These are phyloP conservation scores for Acacia confusa DNA, from an alignment of 306 rosid genomes.

Conservation along the genomic window DNA sequence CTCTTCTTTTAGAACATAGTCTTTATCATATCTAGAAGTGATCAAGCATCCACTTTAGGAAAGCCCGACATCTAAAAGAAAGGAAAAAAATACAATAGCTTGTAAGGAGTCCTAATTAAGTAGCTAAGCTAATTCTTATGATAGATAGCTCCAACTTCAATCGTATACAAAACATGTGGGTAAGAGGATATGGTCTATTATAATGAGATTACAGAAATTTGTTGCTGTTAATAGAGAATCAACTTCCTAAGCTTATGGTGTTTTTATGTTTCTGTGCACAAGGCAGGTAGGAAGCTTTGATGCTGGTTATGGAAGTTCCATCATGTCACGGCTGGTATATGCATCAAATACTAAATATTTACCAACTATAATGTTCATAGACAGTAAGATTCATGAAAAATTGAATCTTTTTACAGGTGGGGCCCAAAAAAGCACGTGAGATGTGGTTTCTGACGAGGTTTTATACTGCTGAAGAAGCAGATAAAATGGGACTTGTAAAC, in stretches of 20 bases:
- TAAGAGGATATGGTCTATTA: background rate
- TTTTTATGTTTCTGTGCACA: slow-evolving; percentile 5
- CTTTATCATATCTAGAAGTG: background rate
- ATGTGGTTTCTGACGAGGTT: slow-evolving; percentile 91
- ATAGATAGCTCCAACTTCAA: background rate
- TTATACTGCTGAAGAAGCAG: slow-evolving; percentile 84
- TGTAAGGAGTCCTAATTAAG: too few relatives aligned
- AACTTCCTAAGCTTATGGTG: background rate
- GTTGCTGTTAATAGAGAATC: background rate
- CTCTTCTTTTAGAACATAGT: background rate
- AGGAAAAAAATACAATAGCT: background rate
- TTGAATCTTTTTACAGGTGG: slow-evolving; percentile 50
- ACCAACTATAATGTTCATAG: background rate
- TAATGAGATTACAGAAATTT: background rate
- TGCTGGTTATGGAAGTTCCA: slow-evolving; percentile 97
- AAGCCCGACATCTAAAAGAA: background rate
- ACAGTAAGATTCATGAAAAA: background rate
- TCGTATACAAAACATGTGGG: background rate
- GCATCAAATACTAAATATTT: slow-evolving; percentile 13
- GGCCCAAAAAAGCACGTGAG: slow-evolving; percentile 88
- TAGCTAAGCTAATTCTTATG: background rate
- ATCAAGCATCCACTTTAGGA: background rate
- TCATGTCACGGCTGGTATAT: slow-evolving; percentile 88
- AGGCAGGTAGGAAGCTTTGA: slow-evolving; percentile 95
- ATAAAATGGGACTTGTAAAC: slow-evolving; percentile 93